Evolutionary conservation across 768 basidiomycete species (phyloP), one percentile per base, ranked within the genome.

Genomic region (Sporobolomyces phaffii): DNA sequence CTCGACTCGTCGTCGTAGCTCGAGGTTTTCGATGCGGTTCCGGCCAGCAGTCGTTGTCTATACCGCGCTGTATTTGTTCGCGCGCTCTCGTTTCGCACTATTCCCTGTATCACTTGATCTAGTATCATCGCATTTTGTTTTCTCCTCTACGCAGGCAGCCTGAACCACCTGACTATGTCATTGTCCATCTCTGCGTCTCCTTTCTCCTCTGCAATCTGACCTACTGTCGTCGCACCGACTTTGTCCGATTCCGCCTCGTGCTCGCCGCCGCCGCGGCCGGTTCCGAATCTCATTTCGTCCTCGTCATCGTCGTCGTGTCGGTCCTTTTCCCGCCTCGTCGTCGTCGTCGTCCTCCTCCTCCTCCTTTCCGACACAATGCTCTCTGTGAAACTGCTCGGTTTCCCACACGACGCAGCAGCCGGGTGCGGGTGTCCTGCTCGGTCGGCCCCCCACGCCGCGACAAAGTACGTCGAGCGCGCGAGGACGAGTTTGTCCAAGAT

Each of bases 131-230:
- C 17, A 9, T 38, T 38, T 38, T 38, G 9, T 38, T 38, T 38
- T 38, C 17, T 38, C 10, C 17, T 38, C 10, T 38, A 38, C 9
- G 10, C 50, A 34, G 52, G 34, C 24, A 18, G 22, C 34, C 22
- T 53, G 52, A 53, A 53, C 52, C 52, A 53, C 34, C 52, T 34
- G 10, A 53, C 52, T n/a, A 53, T 24, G 36, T 53, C 52, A 18
- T 51, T 22, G 17, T 36, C 50, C 15, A 15, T 22, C 22, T 33
- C 50, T 31, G 31, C 10, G 22, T 36, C 17, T 33, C 18, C 29
- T 29, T 36, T 34, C 15, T 14, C 52, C 20, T 17, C 31, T 36
- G 10, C 9, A 33, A 29, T 22, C 29, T 5, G 13, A 11, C 13
- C 52, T 38, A 18, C 36, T 33, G 34, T 36, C 7, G 11, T 15